phyloP scores from a whole-genome alignment of 2,329 filamentous ascomycete species.

The Phoma sp. region DNA sequence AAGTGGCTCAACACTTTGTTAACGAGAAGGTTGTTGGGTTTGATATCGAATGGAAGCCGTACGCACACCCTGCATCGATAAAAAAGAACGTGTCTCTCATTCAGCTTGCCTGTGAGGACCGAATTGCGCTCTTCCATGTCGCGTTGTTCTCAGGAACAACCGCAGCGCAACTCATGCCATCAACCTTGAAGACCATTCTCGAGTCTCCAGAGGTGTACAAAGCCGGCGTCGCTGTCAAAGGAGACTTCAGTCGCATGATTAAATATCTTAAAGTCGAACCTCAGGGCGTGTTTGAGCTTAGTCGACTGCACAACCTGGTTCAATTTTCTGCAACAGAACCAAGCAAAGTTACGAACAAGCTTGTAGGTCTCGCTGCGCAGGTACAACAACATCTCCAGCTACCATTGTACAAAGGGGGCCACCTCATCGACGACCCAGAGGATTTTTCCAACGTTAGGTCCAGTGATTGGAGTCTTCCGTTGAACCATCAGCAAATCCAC shows the following conservation, averaged over 20 bases:
- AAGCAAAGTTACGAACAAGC: conserved; percentile 58
- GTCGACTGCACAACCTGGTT: conserved; percentile 82
- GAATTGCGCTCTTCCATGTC: conserved; percentile 82
- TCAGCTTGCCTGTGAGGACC: conserved; percentile 79
- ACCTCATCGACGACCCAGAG: conserved; percentile 26
- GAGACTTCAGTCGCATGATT: conserved; percentile 69
- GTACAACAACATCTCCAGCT: conserved; percentile 75
- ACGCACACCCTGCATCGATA: conserved; percentile 57
- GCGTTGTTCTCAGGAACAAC: conserved; percentile 56
- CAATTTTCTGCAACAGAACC: conserved; percentile 61
- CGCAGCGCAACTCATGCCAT: conserved; percentile 67
- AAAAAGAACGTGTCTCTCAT: conserved; percentile 85
- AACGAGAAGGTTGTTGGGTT: conserved; percentile 79
- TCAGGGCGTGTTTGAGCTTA: conserved; percentile 79
- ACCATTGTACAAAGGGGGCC: conserved; percentile 79
- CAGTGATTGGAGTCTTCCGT: conserved; percentile 74
- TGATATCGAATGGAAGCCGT: conserved; percentile 82
- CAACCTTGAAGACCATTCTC: conserved; percentile 74
- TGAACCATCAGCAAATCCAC: conserved; percentile 71
- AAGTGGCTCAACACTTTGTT: conserved; percentile 72
- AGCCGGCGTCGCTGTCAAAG: conserved; percentile 75
- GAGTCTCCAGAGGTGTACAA: conserved; percentile 75
- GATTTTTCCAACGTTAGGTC: conserved; percentile 62
- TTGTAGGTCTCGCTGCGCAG: conserved; percentile 73
- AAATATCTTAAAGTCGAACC: conserved; percentile 67